These are phyloP conservation scores for Eucalyptus camaldulensis DNA, from an alignment of 345 rosid species.

Conservation along the genomic window DNA sequence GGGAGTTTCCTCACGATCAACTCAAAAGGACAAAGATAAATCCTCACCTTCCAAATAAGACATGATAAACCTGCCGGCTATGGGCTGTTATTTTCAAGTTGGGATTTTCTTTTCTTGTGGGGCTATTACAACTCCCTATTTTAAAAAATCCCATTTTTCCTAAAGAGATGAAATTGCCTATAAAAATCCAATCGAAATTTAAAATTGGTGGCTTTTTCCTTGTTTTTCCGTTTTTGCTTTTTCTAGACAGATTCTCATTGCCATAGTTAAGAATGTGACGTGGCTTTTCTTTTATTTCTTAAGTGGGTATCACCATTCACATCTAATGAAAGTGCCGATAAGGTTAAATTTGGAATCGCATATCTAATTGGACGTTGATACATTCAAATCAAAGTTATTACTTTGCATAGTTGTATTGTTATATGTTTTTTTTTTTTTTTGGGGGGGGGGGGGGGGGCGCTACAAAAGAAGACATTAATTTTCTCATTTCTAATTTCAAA, in stretches of 20 bases:
- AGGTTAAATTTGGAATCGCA: neutral
- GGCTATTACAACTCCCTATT: neutral
- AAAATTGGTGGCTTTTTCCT: neutral
- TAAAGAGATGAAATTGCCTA: neutral
- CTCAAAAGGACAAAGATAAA: neutral
- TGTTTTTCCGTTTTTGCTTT: neutral
- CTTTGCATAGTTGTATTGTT: neutral
- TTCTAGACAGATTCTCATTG: neutral
- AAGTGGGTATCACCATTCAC: neutral
- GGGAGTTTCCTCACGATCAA: neutral
- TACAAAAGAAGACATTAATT: neutral
- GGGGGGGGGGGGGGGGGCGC: too few species aligned
- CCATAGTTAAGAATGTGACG: neutral
- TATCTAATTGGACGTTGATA: neutral
- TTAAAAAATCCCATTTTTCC: neutral
- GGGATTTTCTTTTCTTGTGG: neutral
- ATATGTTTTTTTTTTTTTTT: too few species aligned
- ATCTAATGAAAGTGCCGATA: neutral
- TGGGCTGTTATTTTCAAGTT: neutral
- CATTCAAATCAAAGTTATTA: neutral
- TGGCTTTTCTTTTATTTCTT: neutral
- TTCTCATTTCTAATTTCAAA: neutral
- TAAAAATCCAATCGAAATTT: neutral
- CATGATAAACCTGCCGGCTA: neutral
- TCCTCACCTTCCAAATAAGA: neutral